phyloP scores from a whole-genome alignment of 768 basidiomycete species.

The Rhodotorula graminis region DNA sequence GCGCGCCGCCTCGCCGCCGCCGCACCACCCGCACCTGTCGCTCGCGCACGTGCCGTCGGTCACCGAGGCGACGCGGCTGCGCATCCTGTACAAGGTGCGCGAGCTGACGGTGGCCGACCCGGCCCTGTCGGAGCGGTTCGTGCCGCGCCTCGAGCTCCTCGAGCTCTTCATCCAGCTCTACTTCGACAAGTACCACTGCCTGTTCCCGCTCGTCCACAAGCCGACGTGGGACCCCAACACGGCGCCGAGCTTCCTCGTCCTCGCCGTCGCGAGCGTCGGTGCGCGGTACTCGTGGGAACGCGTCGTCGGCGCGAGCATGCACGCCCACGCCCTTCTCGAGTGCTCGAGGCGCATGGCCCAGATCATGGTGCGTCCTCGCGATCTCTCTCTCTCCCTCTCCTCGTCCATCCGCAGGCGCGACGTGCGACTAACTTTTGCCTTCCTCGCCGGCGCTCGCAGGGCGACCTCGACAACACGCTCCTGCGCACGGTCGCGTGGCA shows the following conservation, averaged over 20 bases:
- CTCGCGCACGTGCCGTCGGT: constrained; percentile 28
- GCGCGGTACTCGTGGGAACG: constrained; percentile 31
- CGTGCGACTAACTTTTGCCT: neutral
- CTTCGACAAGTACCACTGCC: constrained; percentile 25
- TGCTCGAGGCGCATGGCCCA: constrained; percentile 27
- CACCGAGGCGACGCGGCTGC: constrained; percentile 26
- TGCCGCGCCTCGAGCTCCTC: constrained; percentile 30
- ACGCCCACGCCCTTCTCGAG: constrained; percentile 33
- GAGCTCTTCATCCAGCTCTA: constrained; percentile 36
- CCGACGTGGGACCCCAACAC: constrained; percentile 38
- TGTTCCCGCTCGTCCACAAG: constrained; percentile 30
- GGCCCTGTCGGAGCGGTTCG: constrained; percentile 28
- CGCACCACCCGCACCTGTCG: constrained; percentile 6
- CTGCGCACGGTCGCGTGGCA: constrained; percentile 37
- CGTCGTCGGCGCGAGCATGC: constrained; percentile 32
- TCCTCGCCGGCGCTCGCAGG: neutral
- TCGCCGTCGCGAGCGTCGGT: constrained; percentile 34
- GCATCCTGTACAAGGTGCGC: constrained; percentile 30
- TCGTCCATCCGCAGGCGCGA: neutral
- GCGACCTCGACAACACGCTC: constrained; percentile 34
- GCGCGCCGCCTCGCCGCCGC: constrained; percentile 26
- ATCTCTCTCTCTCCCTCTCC: too few relatives aligned
- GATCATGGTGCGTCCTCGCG: constrained; percentile 2
- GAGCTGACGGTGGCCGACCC: constrained; percentile 12
- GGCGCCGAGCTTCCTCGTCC: constrained; percentile 32